phyloP scores from a whole-genome alignment of 331 rosid genomes.

The Quercus lobata region DNA sequence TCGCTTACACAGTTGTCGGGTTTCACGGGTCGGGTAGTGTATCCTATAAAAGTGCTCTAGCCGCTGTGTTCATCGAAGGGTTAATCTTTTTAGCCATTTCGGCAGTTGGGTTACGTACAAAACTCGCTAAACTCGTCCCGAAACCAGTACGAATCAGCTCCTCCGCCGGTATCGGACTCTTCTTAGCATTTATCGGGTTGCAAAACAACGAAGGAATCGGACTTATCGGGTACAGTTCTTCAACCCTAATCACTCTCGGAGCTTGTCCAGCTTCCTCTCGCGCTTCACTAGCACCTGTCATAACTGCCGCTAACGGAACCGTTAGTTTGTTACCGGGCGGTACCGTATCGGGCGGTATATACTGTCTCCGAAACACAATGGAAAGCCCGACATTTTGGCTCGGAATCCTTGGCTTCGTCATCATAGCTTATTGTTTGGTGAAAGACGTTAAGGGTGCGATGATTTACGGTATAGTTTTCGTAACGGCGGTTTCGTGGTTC shows the following conservation, averaged over 20 bases:
- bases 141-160: conserved; percentile 95
- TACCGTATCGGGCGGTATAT: conserved; percentile 51
- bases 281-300: conserved; percentile 63
- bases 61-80: conserved; percentile 90
- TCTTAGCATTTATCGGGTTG: conserved; percentile 85
- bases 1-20: conserved; percentile 96
- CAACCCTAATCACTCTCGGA: conserved; percentile 69
- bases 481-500: conserved; percentile 89
- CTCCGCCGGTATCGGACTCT: conserved; percentile 95
- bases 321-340: conserved; percentile 52
- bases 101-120: conserved; percentile 74
- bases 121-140: conserved; percentile 77
- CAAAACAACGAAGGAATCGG: conserved; percentile 89
- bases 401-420: conserved; percentile 76
- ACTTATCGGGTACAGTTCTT: conserved; percentile 62
- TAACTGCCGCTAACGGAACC: conserved; percentile 57
- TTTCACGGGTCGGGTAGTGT: conserved; percentile 88
- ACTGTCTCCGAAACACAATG: conserved; percentile 62
- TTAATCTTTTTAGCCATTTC: conserved; percentile 62
- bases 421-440: conserved; percentile 73
- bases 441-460: conserved; percentile 84
- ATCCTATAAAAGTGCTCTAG: conserved; percentile 73
- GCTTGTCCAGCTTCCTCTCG: conserved; percentile 67
- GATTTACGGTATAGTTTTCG: conserved; percentile 89
- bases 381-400: conserved; percentile 94